Evolutionary conservation across 2,329 filamentous ascomycete genomes (phyloP).

Genomic region (Clarireedia monteithiana): DNA sequence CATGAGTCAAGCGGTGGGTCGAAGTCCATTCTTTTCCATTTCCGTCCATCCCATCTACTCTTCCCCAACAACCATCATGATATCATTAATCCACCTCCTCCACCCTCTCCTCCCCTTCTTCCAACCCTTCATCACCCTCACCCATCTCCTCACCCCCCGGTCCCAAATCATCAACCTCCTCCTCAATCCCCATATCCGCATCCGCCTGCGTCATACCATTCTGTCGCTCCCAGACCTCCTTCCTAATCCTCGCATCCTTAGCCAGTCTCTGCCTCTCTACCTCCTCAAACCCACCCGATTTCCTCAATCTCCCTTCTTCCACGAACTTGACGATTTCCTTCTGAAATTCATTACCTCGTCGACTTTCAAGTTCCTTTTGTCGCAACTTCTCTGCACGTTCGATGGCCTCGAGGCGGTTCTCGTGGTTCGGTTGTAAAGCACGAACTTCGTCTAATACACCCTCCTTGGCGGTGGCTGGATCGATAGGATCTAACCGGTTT

Average conservation of each 20-base stretch:
- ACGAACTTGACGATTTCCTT: constrained; percentile 83
- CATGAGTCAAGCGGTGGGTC: too few species aligned
- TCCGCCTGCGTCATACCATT: constrained; percentile 40
- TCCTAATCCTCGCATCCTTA: constrained; percentile 80
- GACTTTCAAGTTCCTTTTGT: constrained; percentile 76
- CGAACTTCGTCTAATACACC: constrained; percentile 87
- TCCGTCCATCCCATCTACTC: too few species aligned
- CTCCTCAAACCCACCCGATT: constrained; percentile 91
- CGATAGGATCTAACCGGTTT: constrained; percentile 43
- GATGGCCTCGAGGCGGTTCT: constrained; percentile 87
- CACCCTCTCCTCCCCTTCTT: not conserved
- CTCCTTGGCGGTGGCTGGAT: constrained; percentile 81
- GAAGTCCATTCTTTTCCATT: too few species aligned
- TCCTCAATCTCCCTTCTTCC: constrained; percentile 85
- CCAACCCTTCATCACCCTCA: not conserved
- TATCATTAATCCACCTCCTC: not conserved
- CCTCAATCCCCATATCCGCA: constrained; percentile 6
- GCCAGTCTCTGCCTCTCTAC: constrained; percentile 75
- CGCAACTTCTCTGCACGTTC: constrained; percentile 91
- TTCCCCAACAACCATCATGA: too few species aligned
- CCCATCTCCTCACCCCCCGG: not conserved
- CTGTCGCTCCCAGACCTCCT: constrained; percentile 66
- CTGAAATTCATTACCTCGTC: constrained; percentile 64
- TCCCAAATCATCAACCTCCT: not conserved
- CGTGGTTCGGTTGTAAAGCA: constrained; percentile 89